A percentile compares a stretch with the other conserved stretches of the same genome.
Evolutionary conservation across 2,329 filamentous ascomycete genomes (phyloP).

Genomic region (Penicillium corylophilum): DNA sequence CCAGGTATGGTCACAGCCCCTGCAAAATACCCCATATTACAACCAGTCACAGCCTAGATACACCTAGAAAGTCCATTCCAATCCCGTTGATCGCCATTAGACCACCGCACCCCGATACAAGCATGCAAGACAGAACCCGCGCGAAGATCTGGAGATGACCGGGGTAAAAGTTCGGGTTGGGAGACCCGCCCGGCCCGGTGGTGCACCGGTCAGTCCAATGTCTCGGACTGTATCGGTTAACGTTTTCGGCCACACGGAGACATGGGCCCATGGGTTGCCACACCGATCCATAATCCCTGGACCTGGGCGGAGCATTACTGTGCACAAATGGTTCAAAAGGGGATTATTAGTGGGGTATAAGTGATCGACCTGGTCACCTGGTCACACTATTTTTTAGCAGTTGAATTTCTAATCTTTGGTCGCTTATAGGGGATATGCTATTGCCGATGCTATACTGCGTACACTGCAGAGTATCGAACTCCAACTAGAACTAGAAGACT

Average conservation of each 20-base stretch:
- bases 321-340: too few relatives aligned
- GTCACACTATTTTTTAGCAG: neutral
- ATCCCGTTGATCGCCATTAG: neutral
- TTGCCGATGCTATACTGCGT: too few relatives aligned
- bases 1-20: neutral
- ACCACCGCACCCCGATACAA: neutral
- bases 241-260: constrained; percentile 37
- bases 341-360: neutral
- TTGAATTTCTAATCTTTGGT: neutral
- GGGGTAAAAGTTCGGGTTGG: neutral
- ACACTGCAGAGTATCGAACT: too few relatives aligned
- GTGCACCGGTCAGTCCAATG: constrained; percentile 9
- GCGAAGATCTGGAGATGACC: neutral
- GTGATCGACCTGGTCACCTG: neutral
- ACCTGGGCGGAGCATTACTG: too few relatives aligned
- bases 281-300: too few relatives aligned
- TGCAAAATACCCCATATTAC: neutral
- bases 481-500: neutral
- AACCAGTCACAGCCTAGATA: neutral
- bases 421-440: too few relatives aligned
- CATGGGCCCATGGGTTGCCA: constrained; percentile 4
- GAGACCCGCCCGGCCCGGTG: constrained; percentile 12
- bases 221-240: constrained; percentile 38
- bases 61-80: too few relatives aligned
- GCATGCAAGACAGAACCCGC: neutral